A percentile compares a stretch with the other conserved stretches of the same genome.
These are phyloP conservation scores for Marasmius tenuissimus DNA, from an alignment of 1,284 basidiomycete species.

Conservation along the genomic window DNA sequence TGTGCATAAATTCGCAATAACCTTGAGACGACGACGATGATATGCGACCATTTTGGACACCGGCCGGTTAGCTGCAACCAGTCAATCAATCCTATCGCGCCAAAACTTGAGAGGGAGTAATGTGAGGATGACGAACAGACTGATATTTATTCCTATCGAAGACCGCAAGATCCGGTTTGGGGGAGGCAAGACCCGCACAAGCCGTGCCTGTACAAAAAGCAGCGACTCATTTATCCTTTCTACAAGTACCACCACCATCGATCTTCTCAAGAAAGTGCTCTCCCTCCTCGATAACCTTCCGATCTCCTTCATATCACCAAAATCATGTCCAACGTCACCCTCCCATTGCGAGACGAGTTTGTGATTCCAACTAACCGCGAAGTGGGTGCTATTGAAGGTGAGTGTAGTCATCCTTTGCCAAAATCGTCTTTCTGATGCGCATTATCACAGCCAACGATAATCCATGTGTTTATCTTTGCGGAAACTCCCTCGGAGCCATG, in stretches of 20 bases:
- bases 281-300: not conserved
- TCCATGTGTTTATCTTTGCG: conserved; percentile 86
- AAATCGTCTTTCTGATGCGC: conserved; percentile 27
- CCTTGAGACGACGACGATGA: too few species aligned
- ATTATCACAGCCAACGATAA: conserved; percentile 33
- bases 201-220: not conserved
- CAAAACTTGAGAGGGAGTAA: too few species aligned
- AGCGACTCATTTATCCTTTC: not conserved
- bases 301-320: not conserved
- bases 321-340: conserved; percentile 26
- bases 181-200: too few species aligned
- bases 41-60: too few species aligned
- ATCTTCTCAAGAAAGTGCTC: not conserved
- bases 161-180: too few species aligned
- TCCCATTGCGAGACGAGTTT: conserved; percentile 56
- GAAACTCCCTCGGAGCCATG: conserved; percentile 91
- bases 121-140: too few species aligned
- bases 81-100: too few species aligned
- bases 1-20: too few species aligned
- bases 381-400: conserved; percentile 46
- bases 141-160: too few species aligned
- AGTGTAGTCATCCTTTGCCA: not conserved
- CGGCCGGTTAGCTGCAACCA: too few species aligned
- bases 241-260: not conserved
- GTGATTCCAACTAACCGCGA: conserved; percentile 59